A percentile compares a stretch with the other conserved stretches of the same genome.
Evolutionary conservation across 257 asterid genomes (phyloP).

Genomic region (Cinchona pubescens): DNA sequence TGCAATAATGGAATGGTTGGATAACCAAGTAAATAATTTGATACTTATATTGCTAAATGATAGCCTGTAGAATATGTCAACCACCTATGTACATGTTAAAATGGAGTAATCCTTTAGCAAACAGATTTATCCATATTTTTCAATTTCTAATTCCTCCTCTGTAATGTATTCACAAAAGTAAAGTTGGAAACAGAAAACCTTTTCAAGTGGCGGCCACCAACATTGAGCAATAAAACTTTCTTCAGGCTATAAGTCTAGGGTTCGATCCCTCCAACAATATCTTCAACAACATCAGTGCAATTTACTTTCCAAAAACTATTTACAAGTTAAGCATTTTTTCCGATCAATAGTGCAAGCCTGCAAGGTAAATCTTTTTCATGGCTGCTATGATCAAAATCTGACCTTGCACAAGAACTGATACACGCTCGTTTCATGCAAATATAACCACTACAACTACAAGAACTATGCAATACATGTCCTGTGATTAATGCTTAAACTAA

Average conservation of each 20-base stretch:
- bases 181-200: not conserved
- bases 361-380: not conserved
- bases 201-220: too few relatives aligned
- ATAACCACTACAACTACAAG: not conserved
- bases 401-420: not conserved
- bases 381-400: not conserved
- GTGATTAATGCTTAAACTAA: constrained; percentile 2
- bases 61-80: not conserved
- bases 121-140: not conserved
- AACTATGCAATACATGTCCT: constrained; percentile 7
- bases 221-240: too few relatives aligned
- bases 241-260: too few relatives aligned
- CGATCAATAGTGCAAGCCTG: not conserved
- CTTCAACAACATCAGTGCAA: too few relatives aligned
- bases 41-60: not conserved
- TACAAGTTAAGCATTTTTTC: not conserved
- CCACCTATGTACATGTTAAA: not conserved
- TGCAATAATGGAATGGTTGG: not conserved
- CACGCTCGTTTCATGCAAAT: not conserved
- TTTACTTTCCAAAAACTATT: not conserved
- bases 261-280: too few relatives aligned
- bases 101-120: not conserved
- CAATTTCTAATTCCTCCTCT: not conserved
- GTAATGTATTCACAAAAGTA: not conserved
- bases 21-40: not conserved